These are phyloP conservation scores for Sinapis alba DNA, from an alignment of 441 rosid genomes.

Conservation along the genomic window DNA sequence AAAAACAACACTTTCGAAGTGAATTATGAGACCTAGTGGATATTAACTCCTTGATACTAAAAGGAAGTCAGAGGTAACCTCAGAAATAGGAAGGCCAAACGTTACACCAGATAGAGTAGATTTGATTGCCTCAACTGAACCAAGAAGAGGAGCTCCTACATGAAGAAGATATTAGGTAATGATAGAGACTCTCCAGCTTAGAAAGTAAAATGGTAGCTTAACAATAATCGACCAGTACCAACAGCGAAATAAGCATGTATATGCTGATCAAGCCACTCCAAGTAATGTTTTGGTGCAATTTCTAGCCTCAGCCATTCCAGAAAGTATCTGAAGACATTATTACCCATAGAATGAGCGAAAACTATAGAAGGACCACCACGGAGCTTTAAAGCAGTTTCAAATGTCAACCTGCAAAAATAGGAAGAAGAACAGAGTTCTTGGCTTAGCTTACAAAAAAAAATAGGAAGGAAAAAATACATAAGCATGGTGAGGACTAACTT, in stretches of 20 bases:
- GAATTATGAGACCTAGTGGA: not conserved
- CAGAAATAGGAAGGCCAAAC: slow-evolving; percentile 94
- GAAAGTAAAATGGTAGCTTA: slow-evolving; percentile 16
- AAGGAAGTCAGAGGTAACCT: slow-evolving; percentile 63
- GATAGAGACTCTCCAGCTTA: slow-evolving; percentile 26
- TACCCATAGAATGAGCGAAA: slow-evolving; percentile 98
- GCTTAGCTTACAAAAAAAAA: slow-evolving; percentile 7
- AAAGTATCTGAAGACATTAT: slow-evolving; percentile 93
- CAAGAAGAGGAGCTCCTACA: slow-evolving; percentile 98
- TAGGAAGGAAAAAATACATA: not conserved
- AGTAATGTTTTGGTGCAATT: slow-evolving; percentile 94
- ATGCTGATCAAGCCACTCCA: slow-evolving; percentile 90
- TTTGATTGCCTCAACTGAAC: slow-evolving; percentile 80
- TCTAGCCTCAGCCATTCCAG: slow-evolving; percentile 98
- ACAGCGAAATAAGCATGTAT: slow-evolving; percentile 95
- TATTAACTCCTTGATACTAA: slow-evolving; percentile 8
- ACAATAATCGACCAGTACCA: slow-evolving; percentile 54
- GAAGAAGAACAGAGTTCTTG: slow-evolving; percentile 17
- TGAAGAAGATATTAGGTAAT: slow-evolving; percentile 25
- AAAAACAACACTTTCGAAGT: slow-evolving; percentile 1
- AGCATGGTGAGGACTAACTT: slow-evolving; percentile 59
- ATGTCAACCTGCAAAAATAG: slow-evolving; percentile 67
- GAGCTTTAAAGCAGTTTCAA: slow-evolving; percentile 90
- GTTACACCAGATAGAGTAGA: slow-evolving; percentile 83
- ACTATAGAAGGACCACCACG: slow-evolving; percentile 96